A percentile compares a stretch with the other conserved stretches of the same genome.
Conservation (phyloP, 495 filamentous ascomycete genomes). For the Penicillium taxi region DNA sequence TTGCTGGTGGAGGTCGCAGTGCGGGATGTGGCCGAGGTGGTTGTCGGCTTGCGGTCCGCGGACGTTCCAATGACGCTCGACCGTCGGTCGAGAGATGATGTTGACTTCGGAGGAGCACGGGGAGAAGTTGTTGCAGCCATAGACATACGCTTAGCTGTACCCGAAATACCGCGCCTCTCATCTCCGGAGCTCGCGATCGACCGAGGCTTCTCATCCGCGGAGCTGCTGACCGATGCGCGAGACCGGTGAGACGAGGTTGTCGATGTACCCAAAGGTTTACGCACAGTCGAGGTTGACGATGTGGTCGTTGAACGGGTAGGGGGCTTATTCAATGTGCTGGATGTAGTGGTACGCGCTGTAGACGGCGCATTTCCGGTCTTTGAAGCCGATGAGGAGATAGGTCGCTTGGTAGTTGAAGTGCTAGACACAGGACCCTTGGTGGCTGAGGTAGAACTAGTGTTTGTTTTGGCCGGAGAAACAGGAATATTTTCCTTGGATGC, state of each 20-base stretch:
- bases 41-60: constrained; percentile 25
- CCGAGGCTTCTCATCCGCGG: constrained; percentile 41
- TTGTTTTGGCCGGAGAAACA: constrained; percentile 24
- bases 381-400: constrained; percentile 26
- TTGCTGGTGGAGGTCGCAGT: constrained; percentile 25
- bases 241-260: constrained; percentile 38
- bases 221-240: constrained; percentile 40
- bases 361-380: constrained; percentile 21
- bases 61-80: constrained; percentile 34
- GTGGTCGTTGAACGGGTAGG: constrained; percentile 38
- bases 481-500: constrained; percentile 32
- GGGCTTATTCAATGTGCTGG: constrained; percentile 36
- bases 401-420: constrained; percentile 30
- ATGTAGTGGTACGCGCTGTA: constrained; percentile 23
- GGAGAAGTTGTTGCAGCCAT: constrained; percentile 32
- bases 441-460: constrained; percentile 12
- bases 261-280: constrained; percentile 33
- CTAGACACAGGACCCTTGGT: constrained; percentile 28
- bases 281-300: constrained; percentile 25
- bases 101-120: constrained; percentile 30
- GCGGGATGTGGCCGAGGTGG: constrained; percentile 16
- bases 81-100: constrained; percentile 34
- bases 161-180: constrained; percentile 37
- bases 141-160: constrained; percentile 43
- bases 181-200: constrained; percentile 41